Evolutionary conservation across 371 early-diverging fungal species (phyloP).

Genomic region (Rhizomucor pusillus): DNA sequence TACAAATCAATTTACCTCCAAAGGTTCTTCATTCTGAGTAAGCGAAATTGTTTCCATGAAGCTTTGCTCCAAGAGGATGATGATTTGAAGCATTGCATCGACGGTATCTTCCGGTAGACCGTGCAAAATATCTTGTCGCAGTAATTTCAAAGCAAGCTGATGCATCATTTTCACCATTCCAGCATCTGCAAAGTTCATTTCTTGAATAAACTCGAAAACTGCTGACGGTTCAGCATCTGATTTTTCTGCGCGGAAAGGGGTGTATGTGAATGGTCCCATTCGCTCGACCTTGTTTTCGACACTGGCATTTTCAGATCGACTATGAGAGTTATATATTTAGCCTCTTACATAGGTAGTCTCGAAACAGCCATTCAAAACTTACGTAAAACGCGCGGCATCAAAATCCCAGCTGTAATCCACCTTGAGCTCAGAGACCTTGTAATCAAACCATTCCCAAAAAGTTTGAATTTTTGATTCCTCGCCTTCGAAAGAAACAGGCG

Average conservation of each 20-base stretch:
- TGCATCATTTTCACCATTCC: slow-evolving; percentile 41
- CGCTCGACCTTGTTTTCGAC: too few relatives aligned
- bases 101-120: background rate
- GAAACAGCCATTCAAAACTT: background rate
- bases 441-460: slow-evolving; percentile 45
- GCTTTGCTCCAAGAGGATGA: slow-evolving; percentile 6
- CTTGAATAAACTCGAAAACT: slow-evolving; percentile 24
- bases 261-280: background rate
- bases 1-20: too few relatives aligned
- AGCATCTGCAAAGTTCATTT: slow-evolving; percentile 38
- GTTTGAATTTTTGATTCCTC: background rate
- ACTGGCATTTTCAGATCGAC: too few relatives aligned
- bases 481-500: background rate
- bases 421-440: slow-evolving; percentile 36
- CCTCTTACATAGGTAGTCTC: too few relatives aligned
- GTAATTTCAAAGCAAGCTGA: slow-evolving; percentile 12
- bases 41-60: slow-evolving; percentile 1
- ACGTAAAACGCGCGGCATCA: slow-evolving; percentile 14
- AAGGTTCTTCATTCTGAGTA: background rate
- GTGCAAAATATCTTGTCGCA: slow-evolving; percentile 9
- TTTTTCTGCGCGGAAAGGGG: slow-evolving; percentile 4
- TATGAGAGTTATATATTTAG: too few relatives aligned
- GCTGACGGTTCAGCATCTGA: background rate
- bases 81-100: slow-evolving; percentile 8
- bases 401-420: slow-evolving; percentile 32